Evolutionary conservation across 805 yeast genomes (phyloP), one percentile per base, ranked within the genome.

Genomic region (Millerozyma acaciae): DNA sequence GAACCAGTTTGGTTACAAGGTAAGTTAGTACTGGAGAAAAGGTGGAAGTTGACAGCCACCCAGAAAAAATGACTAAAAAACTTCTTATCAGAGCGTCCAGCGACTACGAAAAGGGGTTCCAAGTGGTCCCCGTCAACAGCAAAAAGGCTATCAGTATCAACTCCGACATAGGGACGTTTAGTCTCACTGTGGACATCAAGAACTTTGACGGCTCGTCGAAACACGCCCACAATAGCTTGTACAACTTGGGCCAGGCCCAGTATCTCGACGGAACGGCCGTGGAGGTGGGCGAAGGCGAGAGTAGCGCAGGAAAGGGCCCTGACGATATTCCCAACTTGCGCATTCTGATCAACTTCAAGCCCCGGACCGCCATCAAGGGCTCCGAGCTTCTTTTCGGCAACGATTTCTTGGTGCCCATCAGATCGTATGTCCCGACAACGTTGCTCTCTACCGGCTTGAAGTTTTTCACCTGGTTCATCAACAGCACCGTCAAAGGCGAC

Each of bases 401-500:
- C 48, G 87, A 81, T 46, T 78, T 78, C 49, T 74, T 69, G 7
- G 50, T 61, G n/a, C 79, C 84, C 0, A 70, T 81, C 20, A 58
- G 68, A 20, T 78, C 78, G 30, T 64, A 65, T 34, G 65, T 81
- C 8, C 88, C 88, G 3, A 63, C 76, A 4, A 53, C 75, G 2
- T 40, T 66, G 17, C 45, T 67, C 26, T 42, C 65, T 1, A 60
- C 71, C 0, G 86, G 84, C 0, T 60, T 76, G 42, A 66, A 68
- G 38, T 55, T 78, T 21, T 80, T 79, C 61, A 70, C 70, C 28
- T 62, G 71, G 63, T 63, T 69, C 40, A 71, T 81, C 28, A 83
- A 78, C 50, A 79, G 80, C n/a, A 74, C 81, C 15, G 75, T 79
- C 7, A 72, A 68, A 20, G 84, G 81, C 4, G 86, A 81, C 45